Evolutionary conservation across 768 basidiomycete species (phyloP), one percentile per base, ranked within the genome.

Genomic region (Cystofilobasidium bisporidii): DNA sequence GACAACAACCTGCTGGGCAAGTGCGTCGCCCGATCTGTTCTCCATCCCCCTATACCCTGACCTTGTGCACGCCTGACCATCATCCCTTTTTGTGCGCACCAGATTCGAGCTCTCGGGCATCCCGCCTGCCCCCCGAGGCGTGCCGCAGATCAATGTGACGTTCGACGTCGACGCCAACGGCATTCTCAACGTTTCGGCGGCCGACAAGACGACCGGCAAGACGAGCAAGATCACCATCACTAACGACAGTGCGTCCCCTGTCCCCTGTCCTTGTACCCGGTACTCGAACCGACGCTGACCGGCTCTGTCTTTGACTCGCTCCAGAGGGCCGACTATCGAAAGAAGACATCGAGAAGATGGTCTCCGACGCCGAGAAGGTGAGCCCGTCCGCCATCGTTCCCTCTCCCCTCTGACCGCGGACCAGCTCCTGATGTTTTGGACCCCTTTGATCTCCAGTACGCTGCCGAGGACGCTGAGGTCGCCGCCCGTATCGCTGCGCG

Each of bases 91-190:
- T 48, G 11, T 20, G 11, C n/a, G 4, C n/a, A 22, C 22, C 17
- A 48, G 47, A 82, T 99, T 99, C 80, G 96, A 99, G 83, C 90
- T 99, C 73, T 96, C 83, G 68, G 93, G 94, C 75, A 98, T 99
- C 76, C 94, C 96, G 58, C 96, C 96, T 65, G 97, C 98, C 91
- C 93, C 88, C 74, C 89, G 96, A 76, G 96, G 96, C 76, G 84
- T 89, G 67, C 88, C 88, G 71, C 96, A 98, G 81, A 96, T 96
- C 72, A 96, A 99, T 82, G 87, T 99, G 57, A 68, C 66, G 22
- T 99, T 99, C 77, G 96, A 98, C 83, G 89, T 98, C 72, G 94
- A 98, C 79, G 96, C 96, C 78, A 99, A 99, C 77, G 96, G 96
- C 83, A 86, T 98, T 72, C 80, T 99, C 78, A 99, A 99, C 83